Base-by-base conservation (phyloP, 1,139 yeast genomes). In the Yamadazyma mexicana region DNA sequence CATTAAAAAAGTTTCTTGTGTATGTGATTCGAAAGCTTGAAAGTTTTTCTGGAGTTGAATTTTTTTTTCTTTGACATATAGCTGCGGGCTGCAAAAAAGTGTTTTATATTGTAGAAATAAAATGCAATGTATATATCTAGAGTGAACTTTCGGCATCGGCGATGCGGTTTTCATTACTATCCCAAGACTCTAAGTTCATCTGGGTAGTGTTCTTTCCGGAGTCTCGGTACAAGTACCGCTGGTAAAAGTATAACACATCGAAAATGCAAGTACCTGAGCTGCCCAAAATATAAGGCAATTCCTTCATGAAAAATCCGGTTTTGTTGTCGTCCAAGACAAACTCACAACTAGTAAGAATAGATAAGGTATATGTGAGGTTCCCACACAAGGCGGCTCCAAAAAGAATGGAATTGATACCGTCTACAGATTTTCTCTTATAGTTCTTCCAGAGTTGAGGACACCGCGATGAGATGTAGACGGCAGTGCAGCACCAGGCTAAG, bases 391-490 rank as follows among this genome's bases (percentile, higher is more conserved):
- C 95, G 16, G 94, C 81, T 3, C 78, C 75, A 56, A 92, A 88
- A 26, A 91, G 69, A 42, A 87, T 64, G 24, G 94, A 84, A 2
- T 96, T 84, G 1, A 89, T 69, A 3, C 97, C 98, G 32, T 82
- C 83, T 0, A 95, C 92, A 3, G 96, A 83, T 54, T 83, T 83
- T 35, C 95, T 69, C 44, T 67, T 58, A 57, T 81, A 81, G 62
- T 91, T 91, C 52, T 86, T 87, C 58, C 75, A 66, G 34, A 91
- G 65, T 56, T 91, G 98, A 0, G 98, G 98, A 38, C 89, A 66
- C 47, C 98, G 70, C 2, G 96, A 87, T 8, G 79, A 64, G 42
- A 89, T 73, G 56, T 92, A 91, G 38, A 87, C 79, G 7, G 64
- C 52, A 0, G 96, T 87, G 49, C 96, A 88, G 4, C 77, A 57